phyloP scores from a whole-genome alignment of 2,329 filamentous ascomycete genomes.

The Penicillium oxalicum region DNA sequence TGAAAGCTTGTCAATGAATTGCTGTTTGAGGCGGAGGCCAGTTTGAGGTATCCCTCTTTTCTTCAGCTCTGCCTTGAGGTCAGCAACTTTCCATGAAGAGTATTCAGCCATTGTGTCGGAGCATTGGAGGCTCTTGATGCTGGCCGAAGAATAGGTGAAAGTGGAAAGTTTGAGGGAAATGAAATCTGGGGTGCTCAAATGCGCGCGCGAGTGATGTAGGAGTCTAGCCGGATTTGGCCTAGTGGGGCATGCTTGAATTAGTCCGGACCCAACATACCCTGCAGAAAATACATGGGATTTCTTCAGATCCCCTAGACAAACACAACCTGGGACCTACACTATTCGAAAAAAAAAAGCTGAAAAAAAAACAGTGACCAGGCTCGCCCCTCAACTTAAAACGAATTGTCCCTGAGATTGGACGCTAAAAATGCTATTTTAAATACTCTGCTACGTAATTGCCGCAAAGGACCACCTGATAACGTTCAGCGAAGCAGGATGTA shows the following conservation, averaged over 20 bases:
- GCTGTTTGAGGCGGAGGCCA: conserved; percentile 63
- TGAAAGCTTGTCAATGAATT: conserved; percentile 58
- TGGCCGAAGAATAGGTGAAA: background rate
- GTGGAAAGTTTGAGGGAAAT: conserved; percentile 8
- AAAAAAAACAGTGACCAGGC: no score
- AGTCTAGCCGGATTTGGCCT: conserved; percentile 9
- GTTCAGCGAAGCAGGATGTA: no score
- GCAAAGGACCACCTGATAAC: no score
- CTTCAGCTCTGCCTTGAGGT: conserved; percentile 70
- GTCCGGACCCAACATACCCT: background rate
- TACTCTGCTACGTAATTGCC: no score
- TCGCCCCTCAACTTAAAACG: no score
- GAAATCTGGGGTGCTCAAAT: conserved; percentile 15
- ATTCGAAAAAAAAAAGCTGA: background rate
- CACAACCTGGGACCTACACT: no score
- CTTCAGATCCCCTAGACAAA: no score
- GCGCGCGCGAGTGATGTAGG: conserved; percentile 21
- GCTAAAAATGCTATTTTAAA: no score
- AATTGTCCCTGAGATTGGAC: no score
- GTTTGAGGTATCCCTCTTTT: conserved; percentile 61
- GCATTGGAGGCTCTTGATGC: conserved; percentile 5
- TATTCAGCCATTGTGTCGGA: conserved; percentile 46
- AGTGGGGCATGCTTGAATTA: conserved; percentile 1
- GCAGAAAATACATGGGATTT: no score
- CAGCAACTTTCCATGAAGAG: conserved; percentile 62